Evolutionary conservation across 2,329 filamentous ascomycete species (phyloP).

Genomic region (Aspergillus puulaauensis): DNA sequence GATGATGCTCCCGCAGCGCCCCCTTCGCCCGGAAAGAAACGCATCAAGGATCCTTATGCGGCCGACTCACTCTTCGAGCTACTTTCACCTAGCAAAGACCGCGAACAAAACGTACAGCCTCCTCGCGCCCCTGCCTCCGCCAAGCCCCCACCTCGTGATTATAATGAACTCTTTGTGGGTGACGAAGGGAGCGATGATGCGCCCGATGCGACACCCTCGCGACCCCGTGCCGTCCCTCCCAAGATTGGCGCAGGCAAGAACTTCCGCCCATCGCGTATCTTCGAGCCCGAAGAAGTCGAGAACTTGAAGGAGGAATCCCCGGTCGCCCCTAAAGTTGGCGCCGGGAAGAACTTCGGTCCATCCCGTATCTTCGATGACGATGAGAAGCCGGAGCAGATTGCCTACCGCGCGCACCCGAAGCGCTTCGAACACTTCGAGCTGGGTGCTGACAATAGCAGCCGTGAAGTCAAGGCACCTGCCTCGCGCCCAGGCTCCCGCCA

Average conservation of each 20-base stretch:
- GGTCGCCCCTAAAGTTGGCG: constrained; percentile 56
- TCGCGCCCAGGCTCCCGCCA: constrained; percentile 49
- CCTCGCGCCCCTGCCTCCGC: constrained; percentile 62
- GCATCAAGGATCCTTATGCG: constrained; percentile 44
- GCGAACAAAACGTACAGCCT: constrained; percentile 54
- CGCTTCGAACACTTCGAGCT: constrained; percentile 70
- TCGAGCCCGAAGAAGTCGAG: constrained; percentile 27
- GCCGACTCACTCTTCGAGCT: constrained; percentile 67
- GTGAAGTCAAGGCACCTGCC: constrained; percentile 27
- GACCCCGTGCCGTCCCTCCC: constrained; percentile 36
- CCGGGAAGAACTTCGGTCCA: constrained; percentile 61
- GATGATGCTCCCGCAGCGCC: constrained; percentile 6
- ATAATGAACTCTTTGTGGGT: constrained; percentile 67
- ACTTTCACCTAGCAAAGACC: constrained; percentile 57
- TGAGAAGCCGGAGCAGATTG: constrained; percentile 42
- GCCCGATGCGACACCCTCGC: constrained; percentile 26
- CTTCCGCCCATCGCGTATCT: constrained; percentile 53
- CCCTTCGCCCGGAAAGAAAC: constrained; percentile 40
- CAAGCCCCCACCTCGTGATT: constrained; percentile 68
- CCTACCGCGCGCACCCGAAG: constrained; percentile 66
- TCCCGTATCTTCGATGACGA: constrained; percentile 65
- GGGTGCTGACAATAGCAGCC: constrained; percentile 29
- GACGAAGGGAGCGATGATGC: constrained; percentile 38
- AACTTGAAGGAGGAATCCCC: constrained; percentile 51
- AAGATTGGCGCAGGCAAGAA: constrained; percentile 62